These are phyloP conservation scores for Suhomyces panamericanus DNA, from an alignment of 1,139 yeast species.

Conservation along the genomic window DNA sequence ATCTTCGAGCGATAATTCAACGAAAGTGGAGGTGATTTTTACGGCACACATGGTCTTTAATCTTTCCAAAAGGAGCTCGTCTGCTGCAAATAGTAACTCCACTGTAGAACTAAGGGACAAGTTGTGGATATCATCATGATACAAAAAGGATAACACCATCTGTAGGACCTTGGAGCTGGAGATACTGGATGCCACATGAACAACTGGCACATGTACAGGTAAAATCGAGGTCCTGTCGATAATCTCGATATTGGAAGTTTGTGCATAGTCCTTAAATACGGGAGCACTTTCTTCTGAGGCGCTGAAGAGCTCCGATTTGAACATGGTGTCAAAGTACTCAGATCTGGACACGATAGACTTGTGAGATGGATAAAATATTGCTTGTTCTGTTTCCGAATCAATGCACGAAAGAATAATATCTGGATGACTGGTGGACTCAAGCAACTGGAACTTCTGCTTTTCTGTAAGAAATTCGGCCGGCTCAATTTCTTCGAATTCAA, in stretches of 20 bases:
- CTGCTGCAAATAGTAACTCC: conserved; percentile 61
- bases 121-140: conserved; percentile 55
- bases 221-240: conserved; percentile 25
- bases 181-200: conserved; percentile 30
- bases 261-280: conserved; percentile 10
- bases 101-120: conserved; percentile 52
- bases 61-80: conserved; percentile 59
- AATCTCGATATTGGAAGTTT: conserved; percentile 14
- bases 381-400: conserved; percentile 28
- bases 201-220: conserved; percentile 30
- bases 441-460: conserved; percentile 20
- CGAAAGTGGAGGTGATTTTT: conserved; percentile 46
- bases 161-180: conserved; percentile 46
- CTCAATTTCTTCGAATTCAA: conserved; percentile 37
- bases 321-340: conserved; percentile 67
- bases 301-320: conserved; percentile 46
- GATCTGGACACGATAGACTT: conserved; percentile 59
- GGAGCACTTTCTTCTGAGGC: conserved; percentile 23
- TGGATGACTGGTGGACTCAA: conserved; percentile 35
- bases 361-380: conserved; percentile 59
- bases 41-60: conserved; percentile 68
- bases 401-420: conserved; percentile 50
- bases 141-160: conserved; percentile 54
- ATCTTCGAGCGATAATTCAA: conserved; percentile 22
- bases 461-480: conserved; percentile 18